These are phyloP conservation scores for Trichosporon faecale DNA, from an alignment of 1,284 basidiomycete genomes.

Conservation along the genomic window DNA sequence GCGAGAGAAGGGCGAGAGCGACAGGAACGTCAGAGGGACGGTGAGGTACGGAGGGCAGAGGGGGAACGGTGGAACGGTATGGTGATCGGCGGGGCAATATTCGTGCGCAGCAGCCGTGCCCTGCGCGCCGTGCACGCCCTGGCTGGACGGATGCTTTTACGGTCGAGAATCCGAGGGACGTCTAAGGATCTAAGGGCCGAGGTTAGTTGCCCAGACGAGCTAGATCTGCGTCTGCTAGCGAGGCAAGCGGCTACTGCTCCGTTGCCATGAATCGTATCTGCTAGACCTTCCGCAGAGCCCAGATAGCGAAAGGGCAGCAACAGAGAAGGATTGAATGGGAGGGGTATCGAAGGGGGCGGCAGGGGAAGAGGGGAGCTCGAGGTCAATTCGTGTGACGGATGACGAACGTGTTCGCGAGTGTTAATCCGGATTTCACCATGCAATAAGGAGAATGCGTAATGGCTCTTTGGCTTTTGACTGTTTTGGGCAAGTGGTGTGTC, in stretches of 20 bases:
- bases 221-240: background rate
- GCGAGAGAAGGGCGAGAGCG: background rate
- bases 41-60: background rate
- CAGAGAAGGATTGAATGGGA: background rate
- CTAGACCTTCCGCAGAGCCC: no score
- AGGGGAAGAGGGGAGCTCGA: background rate
- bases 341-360: background rate
- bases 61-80: background rate
- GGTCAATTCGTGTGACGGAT: background rate
- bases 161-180: background rate
- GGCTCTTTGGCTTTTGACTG: background rate
- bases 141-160: background rate
- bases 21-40: background rate
- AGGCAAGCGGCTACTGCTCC: background rate
- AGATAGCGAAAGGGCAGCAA: no score
- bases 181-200: background rate
- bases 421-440: conserved; percentile 3
- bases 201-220: background rate
- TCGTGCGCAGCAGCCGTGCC: background rate
- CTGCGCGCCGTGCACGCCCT: background rate
- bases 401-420: conserved; percentile 5
- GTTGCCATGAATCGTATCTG: background rate
- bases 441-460: background rate
- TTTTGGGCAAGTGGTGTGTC: background rate
- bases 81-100: background rate